Percentiles rank a stretch among this genome's conserved stretches.
These are phyloP conservation scores for Leccinum huronense DNA, from an alignment of 1,284 basidiomycete species.

Conservation along the genomic window DNA sequence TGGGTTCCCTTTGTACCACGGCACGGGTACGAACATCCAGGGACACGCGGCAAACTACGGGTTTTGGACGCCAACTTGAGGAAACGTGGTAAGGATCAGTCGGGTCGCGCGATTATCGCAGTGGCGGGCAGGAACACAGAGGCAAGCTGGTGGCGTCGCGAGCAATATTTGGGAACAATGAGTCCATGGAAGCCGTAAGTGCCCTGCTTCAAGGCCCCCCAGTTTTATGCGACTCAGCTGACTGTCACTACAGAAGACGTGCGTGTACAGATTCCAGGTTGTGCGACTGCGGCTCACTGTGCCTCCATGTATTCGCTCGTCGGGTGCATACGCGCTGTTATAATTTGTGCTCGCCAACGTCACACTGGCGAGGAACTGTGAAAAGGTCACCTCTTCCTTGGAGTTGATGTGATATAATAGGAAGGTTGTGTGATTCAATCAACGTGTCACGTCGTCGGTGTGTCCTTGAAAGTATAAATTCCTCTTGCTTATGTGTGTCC, in stretches of 20 bases:
- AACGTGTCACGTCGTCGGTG: neutral
- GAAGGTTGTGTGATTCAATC: conserved; percentile 16
- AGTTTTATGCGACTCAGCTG: no score
- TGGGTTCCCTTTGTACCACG: neutral
- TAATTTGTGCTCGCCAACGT: neutral
- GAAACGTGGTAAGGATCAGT: neutral
- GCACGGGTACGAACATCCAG: neutral
- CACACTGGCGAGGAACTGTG: neutral
- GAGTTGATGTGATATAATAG: neutral
- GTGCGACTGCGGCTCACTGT: no score
- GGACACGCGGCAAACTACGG: neutral
- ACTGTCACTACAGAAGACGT: no score
- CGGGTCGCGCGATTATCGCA: neutral
- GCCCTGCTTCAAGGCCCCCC: neutral
- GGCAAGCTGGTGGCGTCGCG: neutral
- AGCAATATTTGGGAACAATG: no score
- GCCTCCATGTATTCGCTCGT: neutral
- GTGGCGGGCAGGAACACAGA: neutral
- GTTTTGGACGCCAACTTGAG: neutral
- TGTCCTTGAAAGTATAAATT: no score
- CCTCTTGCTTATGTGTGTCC: no score
- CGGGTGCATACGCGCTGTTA: neutral
- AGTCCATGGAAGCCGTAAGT: no score
- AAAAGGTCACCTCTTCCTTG: neutral
- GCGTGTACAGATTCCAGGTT: no score